Conservation (phyloP, 805 yeast species). For the Saturnispora galanensis region DNA sequence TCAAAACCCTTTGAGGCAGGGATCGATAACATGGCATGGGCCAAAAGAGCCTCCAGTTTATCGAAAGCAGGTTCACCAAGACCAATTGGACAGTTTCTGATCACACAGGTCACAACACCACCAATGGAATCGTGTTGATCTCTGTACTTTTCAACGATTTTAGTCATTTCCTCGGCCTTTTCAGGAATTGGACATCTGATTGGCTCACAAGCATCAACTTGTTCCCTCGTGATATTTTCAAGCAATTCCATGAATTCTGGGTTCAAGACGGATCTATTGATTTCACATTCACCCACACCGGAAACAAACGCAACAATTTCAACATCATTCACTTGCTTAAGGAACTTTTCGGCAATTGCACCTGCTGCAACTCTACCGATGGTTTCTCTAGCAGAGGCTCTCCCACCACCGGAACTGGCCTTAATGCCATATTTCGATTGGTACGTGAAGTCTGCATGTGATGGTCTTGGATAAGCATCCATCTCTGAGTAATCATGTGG, state of each 20-base stretch:
- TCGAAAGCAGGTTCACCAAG: constrained; percentile 97
- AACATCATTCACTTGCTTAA: constrained; percentile 64
- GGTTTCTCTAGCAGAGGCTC: constrained; percentile 95
- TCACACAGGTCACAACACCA: constrained; percentile 95
- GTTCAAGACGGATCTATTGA: constrained; percentile 63
- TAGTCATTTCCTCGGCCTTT: constrained; percentile 69
- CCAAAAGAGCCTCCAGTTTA: constrained; percentile 87
- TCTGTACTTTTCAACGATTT: constrained; percentile 77
- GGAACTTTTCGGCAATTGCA: constrained; percentile 91
- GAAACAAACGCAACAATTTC: constrained; percentile 96
- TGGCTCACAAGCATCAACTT: constrained; percentile 81
- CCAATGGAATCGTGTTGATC: constrained; percentile 90
- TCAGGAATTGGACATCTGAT: constrained; percentile 84
- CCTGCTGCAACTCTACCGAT: constrained; percentile 99
- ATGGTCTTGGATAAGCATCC: constrained; percentile 92
- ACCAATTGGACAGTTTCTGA: constrained; percentile 91
- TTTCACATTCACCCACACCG: constrained; percentile 74
- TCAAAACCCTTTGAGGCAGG: constrained; percentile 99
- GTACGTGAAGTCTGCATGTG: constrained; percentile 96
- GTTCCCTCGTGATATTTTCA: constrained; percentile 73
- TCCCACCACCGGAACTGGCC: constrained; percentile 95
- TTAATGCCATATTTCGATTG: constrained; percentile 82
- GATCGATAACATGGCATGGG: constrained; percentile 95
- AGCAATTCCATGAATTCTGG: constrained; percentile 57
- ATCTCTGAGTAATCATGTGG: constrained; percentile 95